Conservation (phyloP, 2,329 filamentous ascomycete species). For the Ophiostoma ulmi region DNA sequence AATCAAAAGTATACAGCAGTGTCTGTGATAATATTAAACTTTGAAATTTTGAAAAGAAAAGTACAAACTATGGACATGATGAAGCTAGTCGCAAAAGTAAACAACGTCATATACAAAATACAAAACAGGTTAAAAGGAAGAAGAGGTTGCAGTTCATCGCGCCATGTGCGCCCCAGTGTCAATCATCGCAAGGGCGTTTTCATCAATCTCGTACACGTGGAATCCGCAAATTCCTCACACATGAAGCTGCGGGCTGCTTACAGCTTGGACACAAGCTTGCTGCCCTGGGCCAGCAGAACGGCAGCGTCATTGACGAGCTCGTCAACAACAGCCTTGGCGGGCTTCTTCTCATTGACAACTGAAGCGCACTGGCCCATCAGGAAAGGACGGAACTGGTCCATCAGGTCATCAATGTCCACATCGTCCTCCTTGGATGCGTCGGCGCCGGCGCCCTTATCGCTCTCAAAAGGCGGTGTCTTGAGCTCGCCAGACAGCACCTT, state of each 20-base stretch:
- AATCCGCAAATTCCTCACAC: not conserved
- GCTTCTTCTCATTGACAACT: constrained; percentile 87
- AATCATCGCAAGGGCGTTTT: not conserved
- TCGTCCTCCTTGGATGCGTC: constrained; percentile 61
- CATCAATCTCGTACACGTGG: not conserved
- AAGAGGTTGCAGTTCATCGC: not conserved
- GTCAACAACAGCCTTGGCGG: constrained; percentile 85
- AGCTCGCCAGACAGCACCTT: constrained; percentile 62
- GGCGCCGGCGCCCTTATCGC: constrained; percentile 58
- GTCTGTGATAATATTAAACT: not conserved
- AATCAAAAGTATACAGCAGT: not conserved
- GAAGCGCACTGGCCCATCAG: constrained; percentile 97
- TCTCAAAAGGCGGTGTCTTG: constrained; percentile 59
- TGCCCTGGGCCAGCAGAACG: constrained; percentile 61
- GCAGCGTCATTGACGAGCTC: constrained; percentile 86
- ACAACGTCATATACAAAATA: constrained; percentile 12
- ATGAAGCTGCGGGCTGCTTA: constrained; percentile 37
- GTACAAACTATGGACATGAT: not conserved
- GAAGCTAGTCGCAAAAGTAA: not conserved
- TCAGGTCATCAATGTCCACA: constrained; percentile 70
- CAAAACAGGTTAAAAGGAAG: not conserved
- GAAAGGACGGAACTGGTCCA: constrained; percentile 87
- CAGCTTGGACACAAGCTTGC: constrained; percentile 63
- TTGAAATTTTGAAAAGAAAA: not conserved
- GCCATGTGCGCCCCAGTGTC: not conserved